A percentile compares a stretch with the other conserved stretches of the same genome.
Conservation (phyloP, 139 green algal species). For the Gonium pectorale region DNA sequence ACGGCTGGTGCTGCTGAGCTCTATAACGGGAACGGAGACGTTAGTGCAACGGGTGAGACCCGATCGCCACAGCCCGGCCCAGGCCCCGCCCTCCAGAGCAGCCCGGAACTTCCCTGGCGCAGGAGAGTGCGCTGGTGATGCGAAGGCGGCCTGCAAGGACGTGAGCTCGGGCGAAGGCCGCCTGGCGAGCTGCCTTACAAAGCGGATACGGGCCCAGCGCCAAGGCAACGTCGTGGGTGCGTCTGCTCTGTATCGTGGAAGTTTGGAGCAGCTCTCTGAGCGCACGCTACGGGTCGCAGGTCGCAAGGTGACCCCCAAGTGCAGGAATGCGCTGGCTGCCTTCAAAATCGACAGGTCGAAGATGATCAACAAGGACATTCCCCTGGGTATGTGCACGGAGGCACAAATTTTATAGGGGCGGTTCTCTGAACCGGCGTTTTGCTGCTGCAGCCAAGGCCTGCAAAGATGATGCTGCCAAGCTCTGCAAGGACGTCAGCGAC, state of each 20-base stretch:
- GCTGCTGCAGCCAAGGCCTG: constrained; percentile 66
- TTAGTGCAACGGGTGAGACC: constrained; percentile 41
- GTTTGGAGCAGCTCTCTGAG: too few relatives aligned
- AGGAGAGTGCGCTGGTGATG: constrained; percentile 62
- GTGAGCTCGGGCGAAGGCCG: constrained; percentile 58
- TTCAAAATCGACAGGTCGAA: constrained; percentile 66
- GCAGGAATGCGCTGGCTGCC: constrained; percentile 42
- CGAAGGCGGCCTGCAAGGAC: constrained; percentile 67
- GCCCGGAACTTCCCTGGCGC: background rate
- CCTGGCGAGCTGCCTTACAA: constrained; percentile 56
- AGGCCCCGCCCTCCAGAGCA: too few relatives aligned
- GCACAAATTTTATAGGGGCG: background rate
- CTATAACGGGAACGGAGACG: constrained; percentile 57
- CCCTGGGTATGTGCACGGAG: constrained; percentile 60
- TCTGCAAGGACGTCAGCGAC: constrained; percentile 68
- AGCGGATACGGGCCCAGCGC: constrained; percentile 53
- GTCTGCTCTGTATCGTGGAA: too few relatives aligned
- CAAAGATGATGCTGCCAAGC: constrained; percentile 75
- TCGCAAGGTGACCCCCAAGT: constrained; percentile 63
- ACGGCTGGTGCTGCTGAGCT: constrained; percentile 54
- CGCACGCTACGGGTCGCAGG: too few relatives aligned
- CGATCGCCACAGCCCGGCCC: constrained; percentile 10
- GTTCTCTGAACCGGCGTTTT: background rate
- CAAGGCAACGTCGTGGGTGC: constrained; percentile 63
- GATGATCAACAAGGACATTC: constrained; percentile 87